Evolutionary conservation across 805 yeast species (phyloP), one percentile per base, ranked within the genome.

Genomic region (Myxozyma neotropica): DNA sequence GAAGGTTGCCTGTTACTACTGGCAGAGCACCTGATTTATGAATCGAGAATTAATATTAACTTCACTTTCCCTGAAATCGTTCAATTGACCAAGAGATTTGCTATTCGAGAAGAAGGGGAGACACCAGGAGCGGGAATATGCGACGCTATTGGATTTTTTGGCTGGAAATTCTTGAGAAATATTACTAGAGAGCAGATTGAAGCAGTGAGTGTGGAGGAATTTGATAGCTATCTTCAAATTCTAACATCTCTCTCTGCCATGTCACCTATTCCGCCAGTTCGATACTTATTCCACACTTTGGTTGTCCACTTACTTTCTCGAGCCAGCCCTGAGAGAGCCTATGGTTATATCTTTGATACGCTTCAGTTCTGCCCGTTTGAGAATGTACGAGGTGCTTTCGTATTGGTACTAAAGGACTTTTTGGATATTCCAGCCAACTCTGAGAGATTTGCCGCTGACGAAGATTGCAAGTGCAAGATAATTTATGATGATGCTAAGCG

Each of bases 401-500:
- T 89, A 17, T 83, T 86, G 3, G 83, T 89, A 24, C 78, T 90
- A 68, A 89, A 87, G 70, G 89, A 86, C 66, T 76, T 90, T 53
- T 15, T 62, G 31, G 29, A 48, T 23, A 36, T 39, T 10, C 39
- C 56, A 6, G 24, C 49, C 1, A 42, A 39, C n/a, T 29, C 40
- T 1, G 47, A 40, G 17, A 21, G 45, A 8, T 36, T 54, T 19
- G 19, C 39, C 10, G 24, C 26, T 6, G 40, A 21, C 43, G 19
- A 15, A 10, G 43, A 27, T 44, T 8, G 38, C 13, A 23, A 53
- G 40, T 21, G 42, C 23, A 48, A 48, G 17, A 38, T 48, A 38
- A 24, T 6, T 12, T 57, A 57, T 49, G 61, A 60, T 36, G 45
- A 54, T 12, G 38, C 31, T 19, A 51, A 39, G 27, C 63, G 52